Evolutionary conservation across 768 basidiomycete species (phyloP).

Genomic region (Polyporus arcularius): DNA sequence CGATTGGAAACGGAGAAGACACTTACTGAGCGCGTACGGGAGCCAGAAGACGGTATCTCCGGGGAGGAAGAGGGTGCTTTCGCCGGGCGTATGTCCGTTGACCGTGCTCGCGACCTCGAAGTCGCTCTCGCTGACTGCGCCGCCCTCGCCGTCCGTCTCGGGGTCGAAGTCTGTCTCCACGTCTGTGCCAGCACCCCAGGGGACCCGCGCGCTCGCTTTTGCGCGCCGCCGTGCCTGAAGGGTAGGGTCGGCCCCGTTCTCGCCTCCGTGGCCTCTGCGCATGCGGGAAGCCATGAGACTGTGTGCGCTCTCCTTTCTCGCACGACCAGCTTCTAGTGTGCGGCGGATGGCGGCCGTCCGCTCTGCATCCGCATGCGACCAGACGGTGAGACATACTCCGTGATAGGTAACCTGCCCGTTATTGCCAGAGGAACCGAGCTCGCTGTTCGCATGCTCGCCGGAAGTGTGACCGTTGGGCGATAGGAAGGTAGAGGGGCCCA

Average conservation of each 20-base stretch:
- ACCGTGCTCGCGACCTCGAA: slow-evolving; percentile 80
- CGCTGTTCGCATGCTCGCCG: slow-evolving; percentile 25
- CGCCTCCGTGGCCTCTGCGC: slow-evolving; percentile 49
- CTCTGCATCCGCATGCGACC: slow-evolving; percentile 93
- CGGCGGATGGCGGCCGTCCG: slow-evolving; percentile 82
- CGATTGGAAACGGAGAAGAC: slow-evolving; percentile 8
- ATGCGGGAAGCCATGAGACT: slow-evolving; percentile 68
- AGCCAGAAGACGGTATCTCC: slow-evolving; percentile 94
- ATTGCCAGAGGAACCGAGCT: slow-evolving; percentile 32
- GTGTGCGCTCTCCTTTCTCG: slow-evolving; percentile 79
- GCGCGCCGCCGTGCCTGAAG: slow-evolving; percentile 57
- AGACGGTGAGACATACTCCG: slow-evolving; percentile 91
- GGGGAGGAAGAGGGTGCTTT: slow-evolving; percentile 86
- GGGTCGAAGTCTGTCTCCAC: slow-evolving; percentile 73
- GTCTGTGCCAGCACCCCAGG: slow-evolving; percentile 62
- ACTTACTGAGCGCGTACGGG: slow-evolving; percentile 86
- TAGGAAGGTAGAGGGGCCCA: slow-evolving; percentile 63
- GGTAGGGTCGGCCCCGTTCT: slow-evolving; percentile 51
- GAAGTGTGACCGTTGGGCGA: slow-evolving; percentile 35
- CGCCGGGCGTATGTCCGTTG: slow-evolving; percentile 74
- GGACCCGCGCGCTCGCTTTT: slow-evolving; percentile 62
- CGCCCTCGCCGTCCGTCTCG: slow-evolving; percentile 70
- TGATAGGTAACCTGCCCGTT: slow-evolving; percentile 67
- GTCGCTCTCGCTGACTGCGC: slow-evolving; percentile 83
- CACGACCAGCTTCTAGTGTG: slow-evolving; percentile 76